These are phyloP conservation scores for Sabuloglossum arenarium DNA, from an alignment of 495 filamentous ascomycete species.

Conservation along the genomic window DNA sequence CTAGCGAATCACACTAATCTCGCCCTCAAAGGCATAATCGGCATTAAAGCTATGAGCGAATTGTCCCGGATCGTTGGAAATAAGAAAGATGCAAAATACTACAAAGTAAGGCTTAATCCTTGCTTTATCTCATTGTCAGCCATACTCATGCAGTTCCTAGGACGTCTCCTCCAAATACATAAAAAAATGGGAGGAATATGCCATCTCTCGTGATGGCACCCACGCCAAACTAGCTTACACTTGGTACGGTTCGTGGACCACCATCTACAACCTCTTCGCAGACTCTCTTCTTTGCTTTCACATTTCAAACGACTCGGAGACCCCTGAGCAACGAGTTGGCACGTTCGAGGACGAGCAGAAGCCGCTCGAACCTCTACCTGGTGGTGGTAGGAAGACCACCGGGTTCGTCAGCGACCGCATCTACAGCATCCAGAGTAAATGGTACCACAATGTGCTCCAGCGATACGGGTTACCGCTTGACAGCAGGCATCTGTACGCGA, in stretches of 20 bases:
- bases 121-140: not conserved
- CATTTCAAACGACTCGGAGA: conserved; percentile 11
- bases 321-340: conserved; percentile 5
- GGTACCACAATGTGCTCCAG: conserved; percentile 71
- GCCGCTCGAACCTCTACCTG: conserved; percentile 17
- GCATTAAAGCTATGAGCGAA: conserved; percentile 84
- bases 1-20: conserved; percentile 84
- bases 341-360: conserved; percentile 18
- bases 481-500: conserved; percentile 71
- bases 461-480: conserved; percentile 72
- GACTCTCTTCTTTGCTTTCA: conserved; percentile 71
- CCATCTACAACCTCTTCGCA: conserved; percentile 76
- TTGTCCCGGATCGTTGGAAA: conserved; percentile 50
- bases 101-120: conserved; percentile 22
- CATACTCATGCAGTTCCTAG: conserved; percentile 9
- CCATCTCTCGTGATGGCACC: conserved; percentile 57
- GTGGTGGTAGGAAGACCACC: not conserved
- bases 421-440: conserved; percentile 65
- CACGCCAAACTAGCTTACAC: conserved; percentile 85
- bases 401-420: conserved; percentile 41
- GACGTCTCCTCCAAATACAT: conserved; percentile 60
- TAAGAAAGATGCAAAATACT: conserved; percentile 43
- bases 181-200: conserved; percentile 62
- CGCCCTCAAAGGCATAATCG: conserved; percentile 82
- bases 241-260: conserved; percentile 93